Evolutionary conservation across 768 basidiomycete species (phyloP), one percentile per base, ranked within the genome.

Genomic region (Leccinum barrowsii): DNA sequence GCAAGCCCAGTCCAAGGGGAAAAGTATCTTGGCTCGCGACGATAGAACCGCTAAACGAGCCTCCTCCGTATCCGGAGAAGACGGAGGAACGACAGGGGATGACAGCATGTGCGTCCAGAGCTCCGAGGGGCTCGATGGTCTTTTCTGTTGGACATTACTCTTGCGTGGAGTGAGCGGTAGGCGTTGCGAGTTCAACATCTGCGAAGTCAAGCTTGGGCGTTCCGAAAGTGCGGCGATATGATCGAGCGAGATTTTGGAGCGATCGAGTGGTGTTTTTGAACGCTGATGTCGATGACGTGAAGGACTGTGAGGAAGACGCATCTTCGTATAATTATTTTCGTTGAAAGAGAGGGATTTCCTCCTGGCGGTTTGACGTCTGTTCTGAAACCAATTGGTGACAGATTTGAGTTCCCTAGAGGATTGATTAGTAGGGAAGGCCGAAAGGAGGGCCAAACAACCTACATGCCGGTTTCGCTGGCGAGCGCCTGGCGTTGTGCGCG

Each of bases 311-410:
- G 42, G 35, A 19, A 21, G 21, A 12, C 47, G 52, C 24, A 51
- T 52, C 53, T 35, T 63, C 19, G 58, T 7, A 13, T 54, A 62
- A n/a, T 58, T 40, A 56, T 72, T 74, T 54, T 73, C 73, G 34
- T 55, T 66, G 42, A 46, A 61, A 4, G 61, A 49, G 46, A 30
- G 59, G 1, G 63, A 65, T 57, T 66, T 72, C 51, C 50, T 69
- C 54, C 65, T 64, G 11, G 63, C 63, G 17, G 70, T 85, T 64
- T 90, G 87, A 19, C 89, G 85, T 72, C 82, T 88, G 72, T 91
- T 90, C 71, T 91, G 89, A 68, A 90, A 90, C 89, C 89, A 91
- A 52, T 89, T 86, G 11, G 87, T 86, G 54, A 86, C 84, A 1
- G 85, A 85, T 64, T 84, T 85, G 28, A 80, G 76, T 68, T 86